Base-by-base conservation (phyloP, 805 yeast genomes). In the Wickerhamiella vanderwaltii region DNA sequence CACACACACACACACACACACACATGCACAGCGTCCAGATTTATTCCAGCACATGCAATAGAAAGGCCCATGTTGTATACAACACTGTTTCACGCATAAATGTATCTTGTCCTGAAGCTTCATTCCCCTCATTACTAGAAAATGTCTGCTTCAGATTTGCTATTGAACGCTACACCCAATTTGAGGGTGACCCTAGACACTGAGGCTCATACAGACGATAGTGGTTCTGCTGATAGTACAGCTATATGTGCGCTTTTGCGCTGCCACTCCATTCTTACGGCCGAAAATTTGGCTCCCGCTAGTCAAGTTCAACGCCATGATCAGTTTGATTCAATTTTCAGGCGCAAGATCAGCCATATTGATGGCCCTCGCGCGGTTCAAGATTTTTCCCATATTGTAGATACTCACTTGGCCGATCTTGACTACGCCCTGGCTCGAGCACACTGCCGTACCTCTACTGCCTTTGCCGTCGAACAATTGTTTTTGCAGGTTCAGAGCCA, bases 71-170 rank as follows among this genome's bases (percentile, higher is more conserved):
- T n/a, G n/a, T n/a, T n/a, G n/a, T n/a, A n/a, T n/a, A n/a, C n/a
- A n/a, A n/a, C n/a, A n/a, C n/a, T n/a, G n/a, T n/a, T n/a, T n/a
- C n/a, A n/a, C n/a, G n/a, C n/a, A n/a, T n/a, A n/a, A n/a, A n/a
- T n/a, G n/a, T n/a, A n/a, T n/a, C n/a, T n/a, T n/a, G n/a, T n/a
- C n/a, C n/a, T n/a, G n/a, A n/a, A n/a, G n/a, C n/a, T n/a, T n/a
- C n/a, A n/a, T n/a, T n/a, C n/a, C n/a, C n/a, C n/a, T n/a, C n/a
- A n/a, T n/a, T n/a, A n/a, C n/a, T n/a, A n/a, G n/a, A n/a, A n/a
- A n/a, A 33, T 33, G 36, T 33, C 36, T 33, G 36, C 36, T 33
- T 20, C 36, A 33, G 36, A 19, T 20, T 20, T 33, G 36, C 36
- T 33, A 33, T 17, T 20, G 22, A n/a, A 16, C 12, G 12, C 36